phyloP scores from a whole-genome alignment of 495 filamentous ascomycete species.

The Aspergillus kassunensis region DNA sequence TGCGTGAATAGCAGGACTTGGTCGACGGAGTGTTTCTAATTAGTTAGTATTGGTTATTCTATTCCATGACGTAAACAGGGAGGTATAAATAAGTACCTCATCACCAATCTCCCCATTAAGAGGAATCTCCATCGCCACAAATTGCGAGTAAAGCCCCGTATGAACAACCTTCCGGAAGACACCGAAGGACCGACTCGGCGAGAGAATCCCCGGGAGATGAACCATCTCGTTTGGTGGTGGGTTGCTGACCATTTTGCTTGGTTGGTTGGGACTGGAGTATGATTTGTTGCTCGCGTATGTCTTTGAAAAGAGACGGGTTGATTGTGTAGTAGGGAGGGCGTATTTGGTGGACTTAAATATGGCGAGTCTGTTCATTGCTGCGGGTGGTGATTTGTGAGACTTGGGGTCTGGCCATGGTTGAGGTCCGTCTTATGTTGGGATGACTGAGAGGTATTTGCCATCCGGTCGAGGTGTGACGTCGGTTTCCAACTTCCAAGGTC shows the following conservation, averaged over 20 bases:
- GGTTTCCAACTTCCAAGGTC: not conserved
- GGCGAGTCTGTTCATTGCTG: not conserved
- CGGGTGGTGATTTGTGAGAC: not conserved
- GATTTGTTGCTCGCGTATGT: no score
- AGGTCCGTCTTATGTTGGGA: constrained; percentile 5
- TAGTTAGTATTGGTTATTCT: not conserved
- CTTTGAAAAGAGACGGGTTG: no score
- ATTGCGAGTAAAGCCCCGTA: constrained; percentile 59
- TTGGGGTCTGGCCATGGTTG: not conserved
- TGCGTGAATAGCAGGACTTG: constrained; percentile 62
- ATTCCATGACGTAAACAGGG: not conserved
- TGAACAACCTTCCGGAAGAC: constrained; percentile 60
- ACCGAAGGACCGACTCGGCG: constrained; percentile 45
- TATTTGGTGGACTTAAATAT: not conserved
- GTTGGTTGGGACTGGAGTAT: no score
- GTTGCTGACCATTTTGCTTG: constrained; percentile 29
- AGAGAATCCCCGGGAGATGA: constrained; percentile 52
- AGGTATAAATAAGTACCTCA: constrained; percentile 37
- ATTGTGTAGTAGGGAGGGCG: not conserved
- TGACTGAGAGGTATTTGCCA: constrained; percentile 1
- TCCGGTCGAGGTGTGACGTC: constrained; percentile 1
- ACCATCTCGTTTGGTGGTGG: constrained; percentile 54
- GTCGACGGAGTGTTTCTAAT: constrained; percentile 51
- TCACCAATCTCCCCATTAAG: constrained; percentile 63
- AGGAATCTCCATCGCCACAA: constrained; percentile 62